Evolutionary conservation across 2,329 filamentous ascomycete genomes (phyloP), one percentile per base, ranked within the genome.

Genomic region (Ceratocystis smalleyi): DNA sequence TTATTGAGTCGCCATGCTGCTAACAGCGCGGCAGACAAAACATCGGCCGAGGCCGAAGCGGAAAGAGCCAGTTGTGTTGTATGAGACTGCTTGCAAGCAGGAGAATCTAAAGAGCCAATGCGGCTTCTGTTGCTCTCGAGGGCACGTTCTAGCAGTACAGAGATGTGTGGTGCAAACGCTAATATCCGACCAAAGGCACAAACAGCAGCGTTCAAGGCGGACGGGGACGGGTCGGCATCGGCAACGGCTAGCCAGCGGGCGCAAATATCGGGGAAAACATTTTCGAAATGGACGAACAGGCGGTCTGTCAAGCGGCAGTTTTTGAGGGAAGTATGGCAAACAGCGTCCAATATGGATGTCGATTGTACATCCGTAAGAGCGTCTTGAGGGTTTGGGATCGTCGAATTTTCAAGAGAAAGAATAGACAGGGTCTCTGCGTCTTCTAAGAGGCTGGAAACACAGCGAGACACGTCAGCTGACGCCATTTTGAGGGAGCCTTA

Each of bases 91-190:
- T 47, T 62, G n/a, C 30, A 59, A 8, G 4, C 59, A 5, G 43
- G 32, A 8, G 64, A 51, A 24, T 62, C 61, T 51, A 55, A 59
- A 17, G 43, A 30, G 8, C 10, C 35, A 24, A 35, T 15, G 10
- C 4, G 22, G 5, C 17, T 40, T 12, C 10, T 49, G 15, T 15
- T 54, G 19, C 6, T 22, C 19, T 51, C 61, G 6, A 55, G 43
- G 19, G 65, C 63, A 70, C 78, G 77, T 74, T 85, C 81, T 67
- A 89, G 81, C 72, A 91, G 89, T 66, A 84, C 81, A 63, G 86
- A 84, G 54, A 97, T 78, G 71, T 92, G 84, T 61, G 90, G 88
- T 68, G 88, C 88, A 77, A 94, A 86, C 19, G 90, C 89, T 69
- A 96, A 74, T 68, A 96, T 80, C 70, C 88, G 82, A 67, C 88